These are phyloP conservation scores for Tulasnella sp. DNA, from an alignment of 768 basidiomycete species.

Conservation along the genomic window DNA sequence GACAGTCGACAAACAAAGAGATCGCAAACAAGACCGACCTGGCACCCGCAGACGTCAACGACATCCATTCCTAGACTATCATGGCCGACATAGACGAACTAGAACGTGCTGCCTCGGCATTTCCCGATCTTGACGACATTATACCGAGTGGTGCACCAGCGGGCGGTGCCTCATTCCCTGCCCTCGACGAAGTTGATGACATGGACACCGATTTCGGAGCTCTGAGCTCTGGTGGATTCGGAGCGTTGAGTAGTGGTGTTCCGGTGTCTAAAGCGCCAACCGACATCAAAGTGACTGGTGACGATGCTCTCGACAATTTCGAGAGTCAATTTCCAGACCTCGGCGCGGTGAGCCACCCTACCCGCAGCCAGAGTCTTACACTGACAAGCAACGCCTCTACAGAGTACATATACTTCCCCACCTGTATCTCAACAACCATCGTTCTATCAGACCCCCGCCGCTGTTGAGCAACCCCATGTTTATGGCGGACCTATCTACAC, in stretches of 20 bases:
- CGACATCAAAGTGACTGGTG: constrained; percentile 70
- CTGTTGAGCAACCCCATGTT: constrained; percentile 15
- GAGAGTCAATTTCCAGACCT: constrained; percentile 78
- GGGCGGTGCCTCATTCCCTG: not conserved
- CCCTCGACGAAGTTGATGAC: constrained; percentile 32
- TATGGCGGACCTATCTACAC: constrained; percentile 38
- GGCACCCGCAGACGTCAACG: not conserved
- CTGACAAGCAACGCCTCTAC: not conserved
- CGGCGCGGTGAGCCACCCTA: constrained; percentile 30
- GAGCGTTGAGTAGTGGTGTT: constrained; percentile 19
- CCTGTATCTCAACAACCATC: not conserved
- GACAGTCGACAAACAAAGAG: constrained; percentile 8
- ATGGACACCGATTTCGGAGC: constrained; percentile 50
- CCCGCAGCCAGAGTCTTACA: constrained; percentile 18
- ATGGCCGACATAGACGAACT: constrained; percentile 22
- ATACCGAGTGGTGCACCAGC: constrained; percentile 11
- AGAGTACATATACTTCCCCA: not conserved
- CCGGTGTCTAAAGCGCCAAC: constrained; percentile 31
- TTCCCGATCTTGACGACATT: constrained; percentile 23
- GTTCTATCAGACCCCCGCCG: constrained; percentile 15
- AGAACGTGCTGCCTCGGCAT: constrained; percentile 20
- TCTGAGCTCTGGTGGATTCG: constrained; percentile 22
- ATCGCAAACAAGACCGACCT: not conserved
- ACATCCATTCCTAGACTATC: not conserved
- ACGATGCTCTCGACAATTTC: constrained; percentile 77